phyloP scores from a whole-genome alignment of 2,329 filamentous ascomycete genomes.

The Coniochaeta prunicola region DNA sequence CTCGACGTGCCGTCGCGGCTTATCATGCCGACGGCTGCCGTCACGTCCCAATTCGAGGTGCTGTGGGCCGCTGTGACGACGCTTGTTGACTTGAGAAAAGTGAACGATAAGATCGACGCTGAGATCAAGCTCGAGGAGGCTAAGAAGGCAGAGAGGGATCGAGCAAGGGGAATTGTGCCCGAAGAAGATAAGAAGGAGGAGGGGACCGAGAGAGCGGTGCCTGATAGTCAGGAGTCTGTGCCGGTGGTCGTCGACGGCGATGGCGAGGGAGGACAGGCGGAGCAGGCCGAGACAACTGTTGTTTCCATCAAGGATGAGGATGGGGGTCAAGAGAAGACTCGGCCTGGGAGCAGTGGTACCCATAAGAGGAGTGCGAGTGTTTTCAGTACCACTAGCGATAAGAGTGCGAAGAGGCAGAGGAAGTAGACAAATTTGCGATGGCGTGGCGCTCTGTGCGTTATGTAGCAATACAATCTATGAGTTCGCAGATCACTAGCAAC shows the following conservation, averaged over 20 bases:
- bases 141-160: conserved; percentile 47
- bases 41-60: conserved; percentile 64
- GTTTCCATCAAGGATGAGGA: conserved; percentile 16
- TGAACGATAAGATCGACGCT: conserved; percentile 66
- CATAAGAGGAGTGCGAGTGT: conserved; percentile 83
- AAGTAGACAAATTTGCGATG: conserved; percentile 28
- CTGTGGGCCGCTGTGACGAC: conserved; percentile 61
- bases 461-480: not conserved
- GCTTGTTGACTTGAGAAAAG: conserved; percentile 66
- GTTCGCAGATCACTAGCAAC: not conserved
- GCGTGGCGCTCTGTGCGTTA: conserved; percentile 12
- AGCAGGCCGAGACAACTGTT: conserved; percentile 8
- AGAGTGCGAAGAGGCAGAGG: conserved; percentile 50
- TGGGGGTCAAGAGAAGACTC: conserved; percentile 18
- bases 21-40: conserved; percentile 65
- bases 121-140: conserved; percentile 58
- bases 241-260: not conserved
- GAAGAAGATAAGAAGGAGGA: conserved; percentile 7
- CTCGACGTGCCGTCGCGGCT: conserved; percentile 64
- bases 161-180: conserved; percentile 15
- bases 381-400: conserved; percentile 62
- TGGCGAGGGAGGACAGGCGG: not conserved
- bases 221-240: conserved; percentile 5
- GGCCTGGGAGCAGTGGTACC: conserved; percentile 17
- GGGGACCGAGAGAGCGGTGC: conserved; percentile 4